Evolutionary conservation across 345 rosid species (phyloP).

Genomic region (Syzygium grande): DNA sequence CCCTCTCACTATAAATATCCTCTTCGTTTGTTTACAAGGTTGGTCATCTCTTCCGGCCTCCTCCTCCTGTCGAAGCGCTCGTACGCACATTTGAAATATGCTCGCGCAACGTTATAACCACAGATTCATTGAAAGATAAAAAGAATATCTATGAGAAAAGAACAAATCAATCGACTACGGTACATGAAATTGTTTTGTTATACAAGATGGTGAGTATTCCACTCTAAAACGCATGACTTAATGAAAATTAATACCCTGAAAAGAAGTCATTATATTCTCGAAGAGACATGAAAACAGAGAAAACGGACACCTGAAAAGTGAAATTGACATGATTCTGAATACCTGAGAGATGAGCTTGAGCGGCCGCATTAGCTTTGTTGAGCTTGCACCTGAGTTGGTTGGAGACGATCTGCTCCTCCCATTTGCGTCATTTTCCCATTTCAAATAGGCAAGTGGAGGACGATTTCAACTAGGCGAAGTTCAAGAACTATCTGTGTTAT

Average conservation of each 20-base stretch:
- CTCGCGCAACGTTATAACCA: constrained; percentile 42
- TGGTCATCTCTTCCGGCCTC: constrained; percentile 62
- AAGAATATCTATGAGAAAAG: neutral
- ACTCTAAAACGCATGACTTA: neutral
- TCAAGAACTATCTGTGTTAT: fast-evolving
- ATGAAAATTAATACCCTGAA: neutral
- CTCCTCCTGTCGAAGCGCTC: constrained; percentile 77
- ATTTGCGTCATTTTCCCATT: no score
- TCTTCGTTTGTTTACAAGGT: constrained; percentile 66
- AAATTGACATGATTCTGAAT: constrained; percentile 78
- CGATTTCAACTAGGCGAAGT: neutral
- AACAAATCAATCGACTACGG: neutral
- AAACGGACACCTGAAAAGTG: constrained; percentile 60
- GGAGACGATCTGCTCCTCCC: constrained; percentile 39
- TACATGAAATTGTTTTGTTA: neutral
- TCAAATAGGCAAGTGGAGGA: fast-evolving
- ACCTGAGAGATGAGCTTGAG: constrained; percentile 60
- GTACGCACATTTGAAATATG: constrained; percentile 83
- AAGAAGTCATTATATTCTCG: neutral
- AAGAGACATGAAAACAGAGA: neutral
- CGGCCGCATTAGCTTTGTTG: constrained; percentile 52
- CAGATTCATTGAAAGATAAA: neutral
- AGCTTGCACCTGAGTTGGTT: constrained; percentile 59
- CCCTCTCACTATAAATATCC: neutral
- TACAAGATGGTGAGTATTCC: neutral